phyloP scores from a whole-genome alignment of 495 filamentous ascomycete species.

The Neurospora tetrasperma region DNA sequence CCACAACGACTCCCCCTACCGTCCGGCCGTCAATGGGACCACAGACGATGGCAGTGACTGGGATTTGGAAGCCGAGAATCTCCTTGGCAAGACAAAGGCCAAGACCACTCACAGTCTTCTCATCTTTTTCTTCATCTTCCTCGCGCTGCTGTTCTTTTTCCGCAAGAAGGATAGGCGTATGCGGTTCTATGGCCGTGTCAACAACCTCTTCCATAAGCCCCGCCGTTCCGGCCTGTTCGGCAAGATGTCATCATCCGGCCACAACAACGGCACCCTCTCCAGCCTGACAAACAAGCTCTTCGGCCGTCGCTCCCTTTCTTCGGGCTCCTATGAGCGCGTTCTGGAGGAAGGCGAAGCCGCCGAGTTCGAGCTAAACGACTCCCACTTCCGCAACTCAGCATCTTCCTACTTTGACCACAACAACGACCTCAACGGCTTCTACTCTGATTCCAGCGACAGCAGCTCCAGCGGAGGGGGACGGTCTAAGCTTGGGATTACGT shows the following conservation, averaged over 20 bases:
- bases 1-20: slow-evolving; percentile 26
- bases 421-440: slow-evolving; percentile 45
- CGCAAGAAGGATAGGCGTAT: slow-evolving; percentile 59
- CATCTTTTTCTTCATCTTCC: slow-evolving; percentile 51
- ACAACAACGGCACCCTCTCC: slow-evolving; percentile 26
- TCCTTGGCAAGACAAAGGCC: slow-evolving; percentile 53
- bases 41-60: slow-evolving; percentile 44
- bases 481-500: slow-evolving; percentile 39
- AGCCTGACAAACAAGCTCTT: slow-evolving; percentile 42
- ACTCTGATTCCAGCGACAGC: slow-evolving; percentile 42
- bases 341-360: slow-evolving; percentile 62
- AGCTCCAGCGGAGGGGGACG: not conserved
- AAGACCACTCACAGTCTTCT: slow-evolving; percentile 71
- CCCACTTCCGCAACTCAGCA: slow-evolving; percentile 32
- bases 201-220: slow-evolving; percentile 39
- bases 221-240: slow-evolving; percentile 41
- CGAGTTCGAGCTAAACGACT: slow-evolving; percentile 62
- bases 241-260: slow-evolving; percentile 34
- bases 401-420: slow-evolving; percentile 26
- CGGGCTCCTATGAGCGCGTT: slow-evolving; percentile 66
- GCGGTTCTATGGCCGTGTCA: slow-evolving; percentile 51
- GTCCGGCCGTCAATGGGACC: not conserved
- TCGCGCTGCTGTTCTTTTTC: slow-evolving; percentile 50
- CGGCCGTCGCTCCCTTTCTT: slow-evolving; percentile 24
- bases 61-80: slow-evolving; percentile 48